Conservation (phyloP, 2,329 filamentous ascomycete species). For the Colletotrichum horii region DNA sequence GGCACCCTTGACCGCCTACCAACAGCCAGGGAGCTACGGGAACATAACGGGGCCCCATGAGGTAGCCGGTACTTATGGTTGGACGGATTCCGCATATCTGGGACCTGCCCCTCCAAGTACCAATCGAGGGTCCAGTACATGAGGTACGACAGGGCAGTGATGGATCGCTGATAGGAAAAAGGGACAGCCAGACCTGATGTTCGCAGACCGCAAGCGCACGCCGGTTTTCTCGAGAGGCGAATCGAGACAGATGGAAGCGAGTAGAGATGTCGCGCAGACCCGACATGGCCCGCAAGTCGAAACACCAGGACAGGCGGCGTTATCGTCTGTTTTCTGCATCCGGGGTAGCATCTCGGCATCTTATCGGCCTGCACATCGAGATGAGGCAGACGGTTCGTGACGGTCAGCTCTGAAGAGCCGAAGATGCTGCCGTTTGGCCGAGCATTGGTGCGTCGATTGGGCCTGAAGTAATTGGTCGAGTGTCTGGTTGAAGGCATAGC, state of each 20-base stretch:
- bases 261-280: background rate
- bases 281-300: background rate
- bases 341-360: constrained; percentile 13
- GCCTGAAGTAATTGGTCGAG: background rate
- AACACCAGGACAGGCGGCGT: background rate
- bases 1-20: constrained; percentile 3
- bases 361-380: constrained; percentile 7
- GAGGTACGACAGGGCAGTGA: background rate
- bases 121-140: background rate
- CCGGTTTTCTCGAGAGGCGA: background rate
- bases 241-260: background rate
- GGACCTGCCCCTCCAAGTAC: background rate
- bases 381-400: background rate
- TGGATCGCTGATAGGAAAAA: background rate
- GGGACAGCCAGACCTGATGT: background rate
- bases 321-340: constrained; percentile 1
- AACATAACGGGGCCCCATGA: background rate
- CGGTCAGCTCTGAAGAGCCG: background rate
- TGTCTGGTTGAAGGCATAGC: background rate
- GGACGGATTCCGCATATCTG: background rate
- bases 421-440: constrained; percentile 20
- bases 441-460: constrained; percentile 6
- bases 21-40: constrained; percentile 12
- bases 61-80: constrained; percentile 5
- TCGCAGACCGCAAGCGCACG: background rate